Conservation (phyloP, 768 basidiomycete genomes). For the Tubosaeta sp. region DNA sequence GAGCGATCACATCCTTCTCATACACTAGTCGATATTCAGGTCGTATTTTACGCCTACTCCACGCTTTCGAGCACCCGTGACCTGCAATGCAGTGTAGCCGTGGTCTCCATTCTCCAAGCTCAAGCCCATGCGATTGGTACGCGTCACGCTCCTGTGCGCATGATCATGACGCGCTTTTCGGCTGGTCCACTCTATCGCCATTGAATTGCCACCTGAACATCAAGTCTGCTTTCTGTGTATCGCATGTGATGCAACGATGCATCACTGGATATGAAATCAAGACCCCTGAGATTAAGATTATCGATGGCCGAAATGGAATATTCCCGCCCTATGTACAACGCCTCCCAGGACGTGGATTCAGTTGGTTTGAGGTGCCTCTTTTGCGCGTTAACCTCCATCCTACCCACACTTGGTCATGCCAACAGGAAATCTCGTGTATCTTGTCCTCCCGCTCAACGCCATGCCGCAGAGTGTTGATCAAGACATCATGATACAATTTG, state of each 20-base stretch:
- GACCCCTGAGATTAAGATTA: constrained; percentile 22
- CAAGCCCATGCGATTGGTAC: constrained; percentile 1
- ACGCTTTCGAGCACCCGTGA: constrained; percentile 6
- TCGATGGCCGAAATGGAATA: constrained; percentile 17
- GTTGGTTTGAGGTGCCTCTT: constrained; percentile 3
- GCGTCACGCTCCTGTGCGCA: constrained; percentile 5
- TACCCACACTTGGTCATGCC: constrained; percentile 3
- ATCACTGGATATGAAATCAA: constrained; percentile 27
- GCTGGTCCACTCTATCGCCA: constrained; percentile 22
- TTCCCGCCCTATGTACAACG: constrained; percentile 4
- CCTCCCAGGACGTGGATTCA: neutral
- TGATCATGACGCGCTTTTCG: constrained; percentile 2
- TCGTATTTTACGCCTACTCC: constrained; percentile 7
- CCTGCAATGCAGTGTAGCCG: constrained; percentile 11
- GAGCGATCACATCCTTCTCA: constrained; percentile 19
- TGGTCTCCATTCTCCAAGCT: constrained; percentile 12
- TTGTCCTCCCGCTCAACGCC: constrained; percentile 1
- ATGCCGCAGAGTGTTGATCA: neutral
- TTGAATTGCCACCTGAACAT: constrained; percentile 7
- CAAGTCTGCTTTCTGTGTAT: constrained; percentile 8
- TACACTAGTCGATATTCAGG: neutral
- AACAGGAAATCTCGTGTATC: constrained; percentile 3
- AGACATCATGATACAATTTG: neutral
- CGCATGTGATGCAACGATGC: constrained; percentile 17
- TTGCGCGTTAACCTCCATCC: constrained; percentile 6